A percentile compares a stretch with the other conserved stretches of the same genome.
phyloP scores from a whole-genome alignment of 2,329 filamentous ascomycete species.

The Trichocomaceae sp. region DNA sequence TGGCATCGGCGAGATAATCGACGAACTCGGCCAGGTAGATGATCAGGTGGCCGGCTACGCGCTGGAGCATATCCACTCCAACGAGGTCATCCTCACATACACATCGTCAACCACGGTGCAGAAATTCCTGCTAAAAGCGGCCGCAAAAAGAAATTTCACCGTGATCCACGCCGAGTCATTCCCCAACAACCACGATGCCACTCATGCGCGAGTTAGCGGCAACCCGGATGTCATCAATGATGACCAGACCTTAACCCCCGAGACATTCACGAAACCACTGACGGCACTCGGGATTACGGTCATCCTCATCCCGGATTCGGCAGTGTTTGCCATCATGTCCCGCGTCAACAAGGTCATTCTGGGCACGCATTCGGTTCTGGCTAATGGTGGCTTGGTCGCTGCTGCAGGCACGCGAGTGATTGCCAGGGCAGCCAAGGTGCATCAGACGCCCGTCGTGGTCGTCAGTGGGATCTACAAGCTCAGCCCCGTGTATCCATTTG shows the following conservation, averaged over 20 bases:
- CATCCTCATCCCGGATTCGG: constrained; percentile 75
- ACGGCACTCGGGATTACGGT: constrained; percentile 71
- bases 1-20: constrained; percentile 90
- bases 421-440: constrained; percentile 74
- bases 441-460: constrained; percentile 78
- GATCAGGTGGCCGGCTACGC: constrained; percentile 86
- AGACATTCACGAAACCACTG: constrained; percentile 68
- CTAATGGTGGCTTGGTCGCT: constrained; percentile 79
- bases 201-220: constrained; percentile 58
- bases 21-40: constrained; percentile 87
- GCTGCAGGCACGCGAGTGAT: constrained; percentile 78
- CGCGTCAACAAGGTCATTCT: constrained; percentile 93
- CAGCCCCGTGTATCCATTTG: constrained; percentile 79
- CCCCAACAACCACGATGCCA: constrained; percentile 60
- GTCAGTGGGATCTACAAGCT: constrained; percentile 91
- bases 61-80: constrained; percentile 85
- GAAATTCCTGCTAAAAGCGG: constrained; percentile 80
- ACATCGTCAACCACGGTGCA: constrained; percentile 82
- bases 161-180: constrained; percentile 73
- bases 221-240: constrained; percentile 39
- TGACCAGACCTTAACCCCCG: constrained; percentile 42
- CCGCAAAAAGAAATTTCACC: constrained; percentile 84
- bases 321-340: constrained; percentile 89
- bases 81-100: constrained; percentile 86
- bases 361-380: constrained; percentile 77